Percentiles rank a stretch among this genome's conserved stretches.
Conservation (phyloP, 192 early-diverging fungal genomes). For the Entomortierella beljakovae region DNA sequence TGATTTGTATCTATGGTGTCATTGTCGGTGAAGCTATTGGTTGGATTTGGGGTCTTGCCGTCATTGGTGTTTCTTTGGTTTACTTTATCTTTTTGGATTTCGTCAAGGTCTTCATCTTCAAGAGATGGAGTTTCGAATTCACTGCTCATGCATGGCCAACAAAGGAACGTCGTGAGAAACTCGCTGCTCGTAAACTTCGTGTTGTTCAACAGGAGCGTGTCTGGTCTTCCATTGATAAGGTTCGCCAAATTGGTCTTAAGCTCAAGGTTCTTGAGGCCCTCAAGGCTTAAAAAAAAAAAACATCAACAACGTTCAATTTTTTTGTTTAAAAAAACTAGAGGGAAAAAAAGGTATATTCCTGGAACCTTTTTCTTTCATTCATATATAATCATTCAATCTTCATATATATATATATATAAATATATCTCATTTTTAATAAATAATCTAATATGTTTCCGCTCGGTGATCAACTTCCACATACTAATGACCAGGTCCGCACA, state of each 20-base stretch:
- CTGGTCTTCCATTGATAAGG: conserved; percentile 20
- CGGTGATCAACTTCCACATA: too few species aligned
- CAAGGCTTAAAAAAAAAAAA: conserved; percentile 6
- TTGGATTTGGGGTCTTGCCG: conserved; percentile 76
- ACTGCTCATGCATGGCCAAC: conserved; percentile 89
- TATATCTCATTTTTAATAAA: too few species aligned
- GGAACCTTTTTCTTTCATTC: not conserved
- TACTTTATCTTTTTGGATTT: conserved; percentile 89
- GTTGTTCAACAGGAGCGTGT: conserved; percentile 61
- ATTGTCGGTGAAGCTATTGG: conserved; percentile 78
- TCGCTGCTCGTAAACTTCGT: conserved; percentile 65
- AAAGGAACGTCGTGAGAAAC: conserved; percentile 68
- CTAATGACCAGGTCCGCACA: too few species aligned
- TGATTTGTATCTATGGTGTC: conserved; percentile 77
- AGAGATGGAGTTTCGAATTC: conserved; percentile 90
- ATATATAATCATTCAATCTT: too few species aligned
- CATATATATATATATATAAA: too few species aligned
- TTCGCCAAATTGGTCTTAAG: conserved; percentile 42
- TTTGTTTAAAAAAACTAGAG: not conserved
- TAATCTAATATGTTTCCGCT: too few species aligned
- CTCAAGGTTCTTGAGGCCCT: conserved; percentile 31
- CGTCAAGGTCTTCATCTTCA: conserved; percentile 91
- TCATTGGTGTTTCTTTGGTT: conserved; percentile 81
- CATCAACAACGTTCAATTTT: not conserved
- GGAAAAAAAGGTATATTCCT: not conserved